Base-by-base conservation (phyloP, 192 early-diverging fungal species). In the Haplosporangium gracile region DNA sequence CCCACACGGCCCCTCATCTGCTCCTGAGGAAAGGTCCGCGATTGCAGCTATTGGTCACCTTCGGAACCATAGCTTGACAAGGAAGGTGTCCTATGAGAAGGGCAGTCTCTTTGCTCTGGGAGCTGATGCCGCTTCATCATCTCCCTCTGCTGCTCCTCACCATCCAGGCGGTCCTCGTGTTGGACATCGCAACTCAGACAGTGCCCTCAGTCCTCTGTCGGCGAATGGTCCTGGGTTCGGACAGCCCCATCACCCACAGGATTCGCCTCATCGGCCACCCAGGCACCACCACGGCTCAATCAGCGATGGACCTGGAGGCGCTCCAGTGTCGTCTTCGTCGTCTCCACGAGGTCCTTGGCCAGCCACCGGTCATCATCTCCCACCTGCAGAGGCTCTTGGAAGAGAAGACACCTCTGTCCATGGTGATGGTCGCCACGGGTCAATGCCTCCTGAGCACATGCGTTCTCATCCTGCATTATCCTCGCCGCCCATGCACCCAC, bases 41-140 rank as follows among this genome's bases (percentile, higher is more conserved):
- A 53, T 20, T 38, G 74, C 32, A n/a, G 38, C 42, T 38, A 29
- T 42, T 10, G 74, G 68, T 15, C 69, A 82, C 49, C 40, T 63
- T 38, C 81, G 75, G 1, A 76, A 42, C 81, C 81, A 72, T 6
- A 77, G 81, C 49, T 70, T 72, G 26, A 26, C 72, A 70, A 45
- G 72, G 11, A 8, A 69, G 2, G 24, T 77, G 9, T 75, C 76
- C 18, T 68, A 75, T 47, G 47, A 69, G 4, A 76, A 76, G 26
- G n/a, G 57, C 8, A 75, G 74, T 47, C 47, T 81, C 2, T 68
- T 40, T 22, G 65, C 65, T 10, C 51, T 68, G 8, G 80, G 40
- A 32, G 60, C 74, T 22, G 74, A 75, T 32, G 43, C 70, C 13
- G 60, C 29, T 7, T 65, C 60, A 26, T 57, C 55, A 26, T 24